Evolutionary conservation across 2,329 filamentous ascomycete species (phyloP), one percentile per base, ranked within the genome.

Genomic region (Colletotrichum simmondsii): DNA sequence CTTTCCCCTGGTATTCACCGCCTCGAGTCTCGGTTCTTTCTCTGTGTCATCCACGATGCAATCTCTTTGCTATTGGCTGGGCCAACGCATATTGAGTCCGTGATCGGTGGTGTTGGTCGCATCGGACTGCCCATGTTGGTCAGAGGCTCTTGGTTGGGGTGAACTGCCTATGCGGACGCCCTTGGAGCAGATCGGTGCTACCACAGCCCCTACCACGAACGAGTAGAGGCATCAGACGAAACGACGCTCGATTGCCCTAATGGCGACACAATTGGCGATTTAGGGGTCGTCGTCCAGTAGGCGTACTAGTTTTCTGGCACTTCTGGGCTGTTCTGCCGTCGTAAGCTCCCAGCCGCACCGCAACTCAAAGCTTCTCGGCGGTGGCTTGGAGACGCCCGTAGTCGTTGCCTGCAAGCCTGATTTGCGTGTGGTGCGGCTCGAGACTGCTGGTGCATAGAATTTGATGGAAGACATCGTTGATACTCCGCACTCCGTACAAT

Each of bases 211-310:
- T 64, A 24, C 52, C 59, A 16, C 4, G 42, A n/a, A 49, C 42
- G 42, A 49, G 11, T 49, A 56, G 32, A 70, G 46, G 32, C 35
- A 35, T 64, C 54, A 70, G 70, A 70, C 70, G 60, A 72, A 65
- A 70, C 70, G 32, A 57, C 28, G 11, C 66, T 65, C 54, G 30
- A 56, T 61, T 28, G 35, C 66, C 46, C 42, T 58, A 53, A 64
- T 46, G 37, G 53, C 37, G 32, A 60, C 28, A 46, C 32, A n/a
- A 58, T 32, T 61, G 30, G 22, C 24, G 60, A 52, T 35, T 3
- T 22, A 52, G 56, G 10, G 26, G n/a, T 61, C 60, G 32, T 53
- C 32, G 57, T 61, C 19, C 26, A 26, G 46, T 42, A 35, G 22
- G 56, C 26, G 35, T 24, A n/a, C 46, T 32, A 30, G 16, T 4